Conservation (phyloP, 305 asterid genomes). For the Euphrasia arctica region DNA sequence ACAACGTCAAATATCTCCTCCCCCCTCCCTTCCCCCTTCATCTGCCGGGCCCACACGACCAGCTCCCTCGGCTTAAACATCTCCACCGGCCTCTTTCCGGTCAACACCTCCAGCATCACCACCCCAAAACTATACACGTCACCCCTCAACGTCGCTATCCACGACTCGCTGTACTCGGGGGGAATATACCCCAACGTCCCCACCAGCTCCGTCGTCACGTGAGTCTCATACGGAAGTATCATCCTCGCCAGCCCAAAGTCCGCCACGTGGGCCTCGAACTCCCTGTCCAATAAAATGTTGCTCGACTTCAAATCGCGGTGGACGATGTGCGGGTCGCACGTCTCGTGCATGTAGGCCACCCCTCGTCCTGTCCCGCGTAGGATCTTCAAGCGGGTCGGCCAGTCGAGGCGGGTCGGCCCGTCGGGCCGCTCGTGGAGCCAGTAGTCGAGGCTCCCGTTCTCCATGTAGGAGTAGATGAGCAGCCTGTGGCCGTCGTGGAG, state of each 20-base stretch:
- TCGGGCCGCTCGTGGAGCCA: constrained; percentile 94
- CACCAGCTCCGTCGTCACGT: constrained; percentile 93
- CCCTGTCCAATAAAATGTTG: constrained; percentile 81
- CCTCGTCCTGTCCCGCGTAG: constrained; percentile 79
- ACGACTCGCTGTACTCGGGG: constrained; percentile 93
- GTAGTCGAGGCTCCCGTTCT: constrained; percentile 95
- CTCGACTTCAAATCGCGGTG: constrained; percentile 96
- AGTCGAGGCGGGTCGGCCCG: constrained; percentile 77
- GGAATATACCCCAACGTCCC: constrained; percentile 98
- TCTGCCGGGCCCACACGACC: constrained; percentile 80
- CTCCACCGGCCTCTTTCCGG: constrained; percentile 93
- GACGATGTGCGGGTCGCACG: constrained; percentile 91
- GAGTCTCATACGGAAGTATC: constrained; percentile 89
- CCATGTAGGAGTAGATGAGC: constrained; percentile 89
- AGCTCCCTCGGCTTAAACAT: constrained; percentile 81
- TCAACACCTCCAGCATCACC: constrained; percentile 83
- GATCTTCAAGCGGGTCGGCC: constrained; percentile 78
- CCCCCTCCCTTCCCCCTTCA: constrained; percentile 73
- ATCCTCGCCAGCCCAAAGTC: constrained; percentile 89
- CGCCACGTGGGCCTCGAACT: constrained; percentile 89
- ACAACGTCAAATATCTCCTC: constrained; percentile 62
- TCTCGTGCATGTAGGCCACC: constrained; percentile 93
- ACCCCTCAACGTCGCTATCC: constrained; percentile 95
- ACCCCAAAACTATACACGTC: constrained; percentile 94
- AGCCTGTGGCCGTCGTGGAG: constrained; percentile 81